Base-by-base conservation (phyloP, 1,139 yeast species). In the Diutina scorzettiae region DNA sequence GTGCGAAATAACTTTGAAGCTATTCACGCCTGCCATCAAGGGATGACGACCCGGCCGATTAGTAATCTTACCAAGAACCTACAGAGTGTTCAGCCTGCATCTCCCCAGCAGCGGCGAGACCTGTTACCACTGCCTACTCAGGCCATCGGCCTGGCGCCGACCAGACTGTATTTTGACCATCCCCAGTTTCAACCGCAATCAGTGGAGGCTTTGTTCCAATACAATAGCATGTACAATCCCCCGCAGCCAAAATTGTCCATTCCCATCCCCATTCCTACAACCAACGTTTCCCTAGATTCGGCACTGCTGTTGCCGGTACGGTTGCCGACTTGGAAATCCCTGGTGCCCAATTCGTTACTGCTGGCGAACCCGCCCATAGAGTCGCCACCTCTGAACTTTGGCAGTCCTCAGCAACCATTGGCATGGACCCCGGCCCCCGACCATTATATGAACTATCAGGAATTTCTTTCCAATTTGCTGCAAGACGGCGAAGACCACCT, bases 401-500 rank as follows among this genome's bases (percentile, higher is more conserved):
- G 30, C 5, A 6, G 12, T 6, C 30, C 30, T 5, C 25, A 23
- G 9, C 25, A 23, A 23, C 39, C 39, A 23, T 16, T 16, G n/a
- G 28, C n/a, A 16, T 34, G 20, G 28, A 23, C 39, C 14, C 39
- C 25, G 19, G n/a, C 18, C 7, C 39, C 39, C 28, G 39, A 34
- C 28, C 39, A 34, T 19, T 68, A 68, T 47, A 66, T 67, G 71
- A 55, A 71, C 11, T 69, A 69, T 48, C 55, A 55, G 21, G 73
- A 69, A 47, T 69, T 64, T 46, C 60, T 66, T 43, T 55, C 55
- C n/a, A 57, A 21, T 6, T 28, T 34, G 17, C 7, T 19, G 6
- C 39, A 21, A 6, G 39, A 34, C 24, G 39, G 39, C 44, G 73
- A 73, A 43, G 76, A 71, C 37, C 89, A 79, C 51, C 66, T 84